phyloP scores from a whole-genome alignment of 2,329 filamentous ascomycete species.

The Diplodia seriata region DNA sequence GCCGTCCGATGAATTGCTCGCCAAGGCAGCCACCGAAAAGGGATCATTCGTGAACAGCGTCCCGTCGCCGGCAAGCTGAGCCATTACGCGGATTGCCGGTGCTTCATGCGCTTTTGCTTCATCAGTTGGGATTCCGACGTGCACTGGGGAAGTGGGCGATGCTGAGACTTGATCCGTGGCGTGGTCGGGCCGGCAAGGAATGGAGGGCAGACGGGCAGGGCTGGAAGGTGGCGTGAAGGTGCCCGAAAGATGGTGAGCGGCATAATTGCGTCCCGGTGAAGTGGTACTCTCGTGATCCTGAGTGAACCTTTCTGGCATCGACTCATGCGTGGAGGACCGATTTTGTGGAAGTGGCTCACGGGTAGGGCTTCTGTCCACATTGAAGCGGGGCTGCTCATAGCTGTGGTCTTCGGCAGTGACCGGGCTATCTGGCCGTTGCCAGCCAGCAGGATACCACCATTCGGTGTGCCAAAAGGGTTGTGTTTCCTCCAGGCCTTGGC shows the following conservation, averaged over 20 bases:
- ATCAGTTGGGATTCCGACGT: not conserved
- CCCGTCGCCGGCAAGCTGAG: not conserved
- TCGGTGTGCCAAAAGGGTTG: not conserved
- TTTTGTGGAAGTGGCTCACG: not conserved
- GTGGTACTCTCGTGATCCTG: not conserved
- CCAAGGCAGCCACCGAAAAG: not conserved
- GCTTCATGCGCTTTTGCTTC: not conserved
- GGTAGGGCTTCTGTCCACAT: not conserved
- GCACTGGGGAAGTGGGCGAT: not conserved
- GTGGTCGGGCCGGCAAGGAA: not conserved
- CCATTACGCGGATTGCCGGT: not conserved
- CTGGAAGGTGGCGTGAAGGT: too few relatives aligned
- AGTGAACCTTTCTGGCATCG: not conserved
- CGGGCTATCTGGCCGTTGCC: not conserved
- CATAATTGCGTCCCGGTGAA: too few relatives aligned
- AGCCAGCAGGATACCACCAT: not conserved
- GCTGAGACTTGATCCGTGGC: not conserved
- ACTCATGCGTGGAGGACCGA: not conserved
- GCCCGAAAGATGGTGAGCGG: not conserved
- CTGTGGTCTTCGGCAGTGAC: not conserved
- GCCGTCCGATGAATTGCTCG: not conserved
- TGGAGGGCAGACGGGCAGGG: too few relatives aligned
- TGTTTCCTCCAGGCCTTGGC: not conserved
- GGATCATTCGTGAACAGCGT: not conserved
- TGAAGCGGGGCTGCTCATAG: not conserved